phyloP scores from a whole-genome alignment of 2,329 filamentous ascomycete genomes.

The Fusarium pseudograminearum region DNA sequence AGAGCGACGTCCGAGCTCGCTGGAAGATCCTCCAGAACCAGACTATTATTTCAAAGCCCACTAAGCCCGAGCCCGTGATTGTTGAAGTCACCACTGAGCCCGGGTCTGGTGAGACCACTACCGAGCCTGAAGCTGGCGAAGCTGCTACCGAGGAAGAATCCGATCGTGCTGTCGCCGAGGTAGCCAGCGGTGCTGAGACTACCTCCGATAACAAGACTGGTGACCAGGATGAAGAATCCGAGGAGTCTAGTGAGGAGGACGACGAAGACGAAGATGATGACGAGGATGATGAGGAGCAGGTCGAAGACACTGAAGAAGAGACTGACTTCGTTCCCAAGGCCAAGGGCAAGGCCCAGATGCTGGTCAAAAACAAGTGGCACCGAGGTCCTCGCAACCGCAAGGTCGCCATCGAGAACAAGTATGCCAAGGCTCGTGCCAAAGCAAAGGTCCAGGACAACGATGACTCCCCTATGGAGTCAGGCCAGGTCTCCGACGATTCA shows the following conservation, averaged over 20 bases:
- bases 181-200: not conserved
- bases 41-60: not conserved
- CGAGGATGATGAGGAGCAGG: not conserved
- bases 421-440: constrained; percentile 29
- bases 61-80: constrained; percentile 2
- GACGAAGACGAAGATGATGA: not conserved
- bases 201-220: not conserved
- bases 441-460: constrained; percentile 18
- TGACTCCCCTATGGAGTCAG: constrained; percentile 36
- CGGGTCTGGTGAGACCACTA: not conserved
- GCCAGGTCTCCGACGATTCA: constrained; percentile 47
- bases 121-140: not conserved
- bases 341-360: constrained; percentile 8
- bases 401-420: constrained; percentile 39
- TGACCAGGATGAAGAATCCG: not conserved
- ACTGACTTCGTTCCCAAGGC: constrained; percentile 9
- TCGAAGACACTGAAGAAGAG: not conserved
- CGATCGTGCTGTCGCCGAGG: not conserved
- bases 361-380: constrained; percentile 31
- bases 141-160: not conserved
- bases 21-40: constrained; percentile 51
- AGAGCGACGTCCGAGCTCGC: constrained; percentile 49
- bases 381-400: constrained; percentile 39
- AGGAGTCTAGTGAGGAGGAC: not conserved
- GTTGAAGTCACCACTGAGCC: not conserved